Conservation (phyloP, 176 grass and related monocot species). For the Oryza meridionalis region DNA sequence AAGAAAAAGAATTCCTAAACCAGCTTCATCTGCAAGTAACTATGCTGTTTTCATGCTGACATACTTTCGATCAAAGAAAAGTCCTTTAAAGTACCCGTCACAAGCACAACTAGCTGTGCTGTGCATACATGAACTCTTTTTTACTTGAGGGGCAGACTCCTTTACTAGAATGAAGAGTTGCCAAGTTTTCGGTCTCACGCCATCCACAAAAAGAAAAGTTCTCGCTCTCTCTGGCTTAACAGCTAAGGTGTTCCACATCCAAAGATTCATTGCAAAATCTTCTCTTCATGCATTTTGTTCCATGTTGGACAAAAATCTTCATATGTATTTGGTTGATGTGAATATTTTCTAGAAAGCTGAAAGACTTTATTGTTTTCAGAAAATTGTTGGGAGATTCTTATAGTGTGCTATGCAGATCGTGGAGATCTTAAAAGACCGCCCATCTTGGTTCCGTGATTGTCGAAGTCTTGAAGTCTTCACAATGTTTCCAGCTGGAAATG, state of each 20-base stretch:
- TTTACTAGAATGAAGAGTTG: not conserved
- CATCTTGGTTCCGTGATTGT: slow-evolving; percentile 94
- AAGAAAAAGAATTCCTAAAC: not conserved
- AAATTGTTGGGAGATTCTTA: slow-evolving; percentile 34
- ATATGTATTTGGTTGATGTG: not conserved
- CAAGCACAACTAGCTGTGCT: not conserved
- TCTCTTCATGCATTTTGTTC: not conserved
- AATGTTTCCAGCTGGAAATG: slow-evolving; percentile 89
- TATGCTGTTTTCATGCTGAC: not conserved
- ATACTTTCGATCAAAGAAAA: not conserved
- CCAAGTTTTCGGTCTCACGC: not conserved
- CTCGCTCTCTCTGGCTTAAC: not conserved
- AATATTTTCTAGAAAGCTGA: not conserved
- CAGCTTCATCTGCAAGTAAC: not conserved
- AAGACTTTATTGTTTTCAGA: not conserved
- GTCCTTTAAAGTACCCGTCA: not conserved
- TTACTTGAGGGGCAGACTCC: not conserved
- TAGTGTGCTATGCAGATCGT: slow-evolving; percentile 58
- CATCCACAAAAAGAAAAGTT: not conserved
- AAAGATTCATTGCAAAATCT: not conserved
- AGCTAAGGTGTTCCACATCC: not conserved
- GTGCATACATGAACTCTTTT: not conserved
- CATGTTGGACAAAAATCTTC: not conserved
- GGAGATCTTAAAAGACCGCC: slow-evolving; percentile 91
- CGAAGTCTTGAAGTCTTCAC: slow-evolving; percentile 92